Base-by-base conservation (phyloP, 768 basidiomycete genomes). In the Pholiota conissans region DNA sequence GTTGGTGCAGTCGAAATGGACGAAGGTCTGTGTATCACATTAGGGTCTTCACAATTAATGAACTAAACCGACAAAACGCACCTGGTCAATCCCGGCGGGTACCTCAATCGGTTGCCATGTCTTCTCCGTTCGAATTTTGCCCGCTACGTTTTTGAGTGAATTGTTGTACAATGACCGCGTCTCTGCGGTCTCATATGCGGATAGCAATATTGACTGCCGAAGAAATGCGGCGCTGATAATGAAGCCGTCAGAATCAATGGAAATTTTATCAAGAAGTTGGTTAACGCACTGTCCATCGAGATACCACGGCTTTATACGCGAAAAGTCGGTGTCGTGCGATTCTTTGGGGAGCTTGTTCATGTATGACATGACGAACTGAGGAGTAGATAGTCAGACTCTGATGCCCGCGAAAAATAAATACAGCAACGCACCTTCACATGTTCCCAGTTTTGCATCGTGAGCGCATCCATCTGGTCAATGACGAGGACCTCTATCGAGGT, bases 401-500 rank as follows among this genome's bases (percentile, higher is more conserved):
- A 18, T 16, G 29, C n/a, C n/a, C n/a, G n/a, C n/a, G 18, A 13
- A 6, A 13, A 16, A 42, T 32, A 9, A 32, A 13, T 35, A 26
- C 30, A 18, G 56, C 26, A 9, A 66, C 78, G 32, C 67, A 93
- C 95, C 80, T 97, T 92, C 18, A 95, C 82, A 67, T 98, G 97
- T 35, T 98, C 95, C 97, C 97, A 99, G 65, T 99, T 99, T 75
- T 98, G 97, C 97, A 98, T 98, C 3, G 85, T 82, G 64, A 98
- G 81, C 3, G 89, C 89, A 70, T 98, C 94, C 78, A 93, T 79
- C 66, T 97, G 95, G 70, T 98, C 97, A 14, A 93, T 79, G n/a
- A 98, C 74, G 20, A 94, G 74, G 5, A 98, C 73, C 68, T 99
- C 97, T 55, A 99, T 90, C 2, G 94, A 96, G 10, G 92, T 92